Conservation (phyloP, 139 green algal genomes). For the Chlamydomonas sp. region DNA sequence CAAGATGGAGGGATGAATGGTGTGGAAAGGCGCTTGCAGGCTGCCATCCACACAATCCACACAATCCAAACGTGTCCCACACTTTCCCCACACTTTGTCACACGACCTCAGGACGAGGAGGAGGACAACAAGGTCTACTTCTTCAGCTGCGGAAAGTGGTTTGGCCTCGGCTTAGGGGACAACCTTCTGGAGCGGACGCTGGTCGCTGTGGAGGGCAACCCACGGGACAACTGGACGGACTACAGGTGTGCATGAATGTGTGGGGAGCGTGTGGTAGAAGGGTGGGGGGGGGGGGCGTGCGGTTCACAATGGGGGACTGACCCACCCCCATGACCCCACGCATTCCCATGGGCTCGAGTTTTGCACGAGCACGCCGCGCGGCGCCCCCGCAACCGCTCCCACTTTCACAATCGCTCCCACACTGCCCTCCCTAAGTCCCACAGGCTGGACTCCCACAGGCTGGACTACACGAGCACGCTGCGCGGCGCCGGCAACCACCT, state of each 20-base stretch:
- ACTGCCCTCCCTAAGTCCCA: too few species aligned
- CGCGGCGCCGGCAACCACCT: conserved; percentile 46
- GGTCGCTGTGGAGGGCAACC: conserved; percentile 20
- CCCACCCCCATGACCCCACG: too few species aligned
- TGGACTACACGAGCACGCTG: conserved; percentile 34
- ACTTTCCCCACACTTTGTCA: conserved; percentile 2
- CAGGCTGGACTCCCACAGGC: conserved; percentile 4
- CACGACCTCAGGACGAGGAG: too few species aligned
- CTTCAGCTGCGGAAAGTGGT: conserved; percentile 48
- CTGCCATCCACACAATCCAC: background rate
- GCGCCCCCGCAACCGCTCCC: too few species aligned
- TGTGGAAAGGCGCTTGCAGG: too few species aligned
- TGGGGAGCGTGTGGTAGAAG: background rate
- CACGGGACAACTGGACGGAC: conserved; percentile 18
- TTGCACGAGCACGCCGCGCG: too few species aligned
- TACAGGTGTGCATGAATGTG: conserved; percentile 32
- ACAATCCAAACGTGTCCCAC: background rate
- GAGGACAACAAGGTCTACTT: conserved; percentile 12
- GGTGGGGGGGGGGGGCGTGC: background rate
- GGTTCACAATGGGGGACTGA: too few species aligned
- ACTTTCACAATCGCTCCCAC: too few species aligned
- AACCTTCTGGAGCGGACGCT: conserved; percentile 43
- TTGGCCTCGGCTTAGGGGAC: conserved; percentile 24
- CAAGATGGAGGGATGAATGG: too few species aligned
- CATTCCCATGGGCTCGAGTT: too few species aligned